Conservation (phyloP, 768 basidiomycete species). For the Cantharellus anzutake region DNA sequence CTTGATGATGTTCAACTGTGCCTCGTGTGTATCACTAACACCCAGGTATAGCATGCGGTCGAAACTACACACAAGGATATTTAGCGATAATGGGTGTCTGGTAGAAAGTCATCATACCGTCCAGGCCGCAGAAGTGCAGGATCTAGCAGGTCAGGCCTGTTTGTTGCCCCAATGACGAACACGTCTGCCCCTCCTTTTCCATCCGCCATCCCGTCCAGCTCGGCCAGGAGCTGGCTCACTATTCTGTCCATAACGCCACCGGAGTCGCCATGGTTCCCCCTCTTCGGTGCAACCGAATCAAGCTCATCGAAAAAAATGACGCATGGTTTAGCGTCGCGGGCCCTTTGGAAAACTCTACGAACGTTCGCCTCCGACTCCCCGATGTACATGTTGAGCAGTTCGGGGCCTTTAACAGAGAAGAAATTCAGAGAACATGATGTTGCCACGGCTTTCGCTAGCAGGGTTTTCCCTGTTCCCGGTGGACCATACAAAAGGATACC, state of each 20-base stretch:
- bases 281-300: slow-evolving; percentile 84
- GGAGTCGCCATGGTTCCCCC: slow-evolving; percentile 89
- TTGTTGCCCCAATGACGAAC: slow-evolving; percentile 92
- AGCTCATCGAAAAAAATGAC: slow-evolving; percentile 96
- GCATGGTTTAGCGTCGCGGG: slow-evolving; percentile 81
- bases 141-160: slow-evolving; percentile 82
- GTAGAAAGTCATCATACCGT: slow-evolving; percentile 26
- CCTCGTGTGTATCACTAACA: slow-evolving; percentile 69
- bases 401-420: slow-evolving; percentile 93
- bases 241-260: slow-evolving; percentile 98
- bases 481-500: slow-evolving; percentile 88
- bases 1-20: slow-evolving; percentile 69
- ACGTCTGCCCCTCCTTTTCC: slow-evolving; percentile 47
- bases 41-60: slow-evolving; percentile 94
- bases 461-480: slow-evolving; percentile 88
- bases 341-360: slow-evolving; percentile 74
- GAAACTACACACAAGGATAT: slow-evolving; percentile 37
- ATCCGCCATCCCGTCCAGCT: slow-evolving; percentile 74
- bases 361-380: slow-evolving; percentile 98
- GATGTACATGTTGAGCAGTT: slow-evolving; percentile 95
- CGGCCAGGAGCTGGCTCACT: slow-evolving; percentile 84
- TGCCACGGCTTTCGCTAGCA: slow-evolving; percentile 90
- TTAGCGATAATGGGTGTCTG: slow-evolving; percentile 5
- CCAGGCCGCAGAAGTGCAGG: slow-evolving; percentile 79
- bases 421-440: slow-evolving; percentile 91